Evolutionary conservation across 176 grass and related monocot genomes (phyloP).

Genomic region (Alopecurus myosuroides): DNA sequence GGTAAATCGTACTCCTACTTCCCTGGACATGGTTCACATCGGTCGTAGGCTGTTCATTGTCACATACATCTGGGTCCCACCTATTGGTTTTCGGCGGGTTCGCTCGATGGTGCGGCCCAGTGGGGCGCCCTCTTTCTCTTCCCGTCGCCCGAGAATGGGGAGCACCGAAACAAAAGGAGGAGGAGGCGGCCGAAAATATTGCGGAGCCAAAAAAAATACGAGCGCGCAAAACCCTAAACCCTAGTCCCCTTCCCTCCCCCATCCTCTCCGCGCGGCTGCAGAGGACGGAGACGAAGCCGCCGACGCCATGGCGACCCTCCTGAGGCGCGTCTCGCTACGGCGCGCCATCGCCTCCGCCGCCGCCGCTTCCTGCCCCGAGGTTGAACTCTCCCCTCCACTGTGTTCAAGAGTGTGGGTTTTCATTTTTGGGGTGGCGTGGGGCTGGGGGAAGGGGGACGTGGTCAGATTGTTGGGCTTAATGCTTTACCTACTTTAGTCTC

Average conservation of each 20-base stretch:
- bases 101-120: neutral
- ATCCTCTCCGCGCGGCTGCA: constrained; percentile 2
- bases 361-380: constrained; percentile 27
- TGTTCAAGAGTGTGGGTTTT: neutral
- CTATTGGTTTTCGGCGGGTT: neutral
- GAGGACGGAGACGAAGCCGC: neutral
- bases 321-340: constrained; percentile 47
- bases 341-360: constrained; percentile 41
- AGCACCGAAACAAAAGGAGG: constrained; percentile 17
- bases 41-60: neutral
- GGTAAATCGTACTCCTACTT: neutral
- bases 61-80: neutral
- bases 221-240: constrained; percentile 43
- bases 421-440: neutral
- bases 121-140: neutral
- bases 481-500: neutral
- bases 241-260: constrained; percentile 11
- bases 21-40: neutral
- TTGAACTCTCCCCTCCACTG: neutral
- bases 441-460: neutral
- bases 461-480: neutral
- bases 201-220: neutral
- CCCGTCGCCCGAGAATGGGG: constrained; percentile 29
- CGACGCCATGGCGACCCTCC: constrained; percentile 62
- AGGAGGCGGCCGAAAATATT: neutral